A percentile compares a stretch with the other conserved stretches of the same genome.
Conservation (phyloP, 768 basidiomycete genomes). For the Lactarius psammicola region DNA sequence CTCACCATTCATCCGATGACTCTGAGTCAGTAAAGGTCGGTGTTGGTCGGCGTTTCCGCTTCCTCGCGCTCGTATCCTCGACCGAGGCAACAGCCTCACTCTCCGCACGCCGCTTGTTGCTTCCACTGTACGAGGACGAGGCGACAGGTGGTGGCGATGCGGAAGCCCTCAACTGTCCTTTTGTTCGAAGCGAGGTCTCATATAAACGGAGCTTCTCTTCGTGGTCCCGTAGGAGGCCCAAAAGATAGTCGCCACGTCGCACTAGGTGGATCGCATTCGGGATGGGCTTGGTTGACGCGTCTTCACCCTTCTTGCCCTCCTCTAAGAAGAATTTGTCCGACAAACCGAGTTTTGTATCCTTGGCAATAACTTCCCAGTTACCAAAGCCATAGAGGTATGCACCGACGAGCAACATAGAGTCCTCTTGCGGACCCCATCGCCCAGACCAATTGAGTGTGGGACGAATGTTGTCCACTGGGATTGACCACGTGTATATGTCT, state of each 20-base stretch:
- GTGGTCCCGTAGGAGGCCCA: slow-evolving; percentile 79
- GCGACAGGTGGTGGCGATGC: slow-evolving; percentile 75
- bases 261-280: slow-evolving; percentile 98
- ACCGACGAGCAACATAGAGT: slow-evolving; percentile 92
- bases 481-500: slow-evolving; percentile 77
- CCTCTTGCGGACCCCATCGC: slow-evolving; percentile 89
- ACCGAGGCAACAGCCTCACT: slow-evolving; percentile 83
- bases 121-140: slow-evolving; percentile 61
- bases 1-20: slow-evolving; percentile 88
- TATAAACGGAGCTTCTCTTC: slow-evolving; percentile 89
- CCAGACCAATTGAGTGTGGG: slow-evolving; percentile 96
- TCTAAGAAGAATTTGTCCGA: slow-evolving; percentile 97
- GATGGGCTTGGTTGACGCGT: slow-evolving; percentile 79
- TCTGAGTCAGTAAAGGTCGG: slow-evolving; percentile 96
- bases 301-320: slow-evolving; percentile 93
- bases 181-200: slow-evolving; percentile 72
- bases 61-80: slow-evolving; percentile 64
- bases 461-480: slow-evolving; percentile 91
- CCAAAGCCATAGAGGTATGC: slow-evolving; percentile 94
- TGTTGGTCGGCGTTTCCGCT: slow-evolving; percentile 91
- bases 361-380: slow-evolving; percentile 93
- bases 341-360: slow-evolving; percentile 80
- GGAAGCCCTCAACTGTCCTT: slow-evolving; percentile 68
- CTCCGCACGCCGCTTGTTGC: slow-evolving; percentile 74
- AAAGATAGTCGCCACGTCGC: slow-evolving; percentile 91